Evolutionary conservation across 2,329 filamentous ascomycete genomes (phyloP).

Genomic region (Sporothrix inflata): DNA sequence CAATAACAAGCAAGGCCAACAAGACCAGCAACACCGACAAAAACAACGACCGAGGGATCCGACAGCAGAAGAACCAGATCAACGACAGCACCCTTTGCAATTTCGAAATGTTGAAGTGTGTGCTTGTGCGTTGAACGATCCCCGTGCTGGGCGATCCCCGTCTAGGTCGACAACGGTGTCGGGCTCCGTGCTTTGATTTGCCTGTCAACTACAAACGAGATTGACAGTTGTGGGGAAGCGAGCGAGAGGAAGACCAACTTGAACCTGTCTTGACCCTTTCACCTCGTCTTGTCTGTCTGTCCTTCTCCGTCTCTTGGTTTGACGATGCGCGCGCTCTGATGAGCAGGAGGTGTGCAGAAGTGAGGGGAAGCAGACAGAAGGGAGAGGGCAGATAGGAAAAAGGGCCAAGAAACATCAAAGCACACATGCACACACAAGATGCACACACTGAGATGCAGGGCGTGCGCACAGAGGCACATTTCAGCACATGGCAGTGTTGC

Average conservation of each 20-base stretch:
- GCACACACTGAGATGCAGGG: not conserved
- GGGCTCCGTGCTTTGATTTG: no score
- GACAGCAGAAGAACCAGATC: not conserved
- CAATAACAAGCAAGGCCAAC: not conserved
- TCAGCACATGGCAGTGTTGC: not conserved
- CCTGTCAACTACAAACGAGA: not conserved
- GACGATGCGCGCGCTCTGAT: conserved; percentile 13
- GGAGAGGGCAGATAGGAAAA: not conserved
- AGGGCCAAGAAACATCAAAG: not conserved
- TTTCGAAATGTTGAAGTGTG: not conserved
- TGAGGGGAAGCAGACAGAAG: not conserved
- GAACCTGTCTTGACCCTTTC: no score
- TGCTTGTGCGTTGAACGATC: not conserved
- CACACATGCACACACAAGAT: not conserved
- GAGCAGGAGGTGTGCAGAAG: not conserved
- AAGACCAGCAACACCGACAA: not conserved
- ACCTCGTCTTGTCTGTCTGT: not conserved
- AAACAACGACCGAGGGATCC: not conserved
- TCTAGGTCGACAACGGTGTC: no score
- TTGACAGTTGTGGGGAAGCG: not conserved
- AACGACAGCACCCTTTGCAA: not conserved
- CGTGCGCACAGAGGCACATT: not conserved
- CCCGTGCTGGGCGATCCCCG: not conserved
- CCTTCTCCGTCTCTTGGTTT: not conserved
- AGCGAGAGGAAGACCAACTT: no score